Percentiles rank a stretch among this genome's conserved stretches.
Evolutionary conservation across 345 rosid genomes (phyloP).

Genomic region (Bruguiera parviflora): DNA sequence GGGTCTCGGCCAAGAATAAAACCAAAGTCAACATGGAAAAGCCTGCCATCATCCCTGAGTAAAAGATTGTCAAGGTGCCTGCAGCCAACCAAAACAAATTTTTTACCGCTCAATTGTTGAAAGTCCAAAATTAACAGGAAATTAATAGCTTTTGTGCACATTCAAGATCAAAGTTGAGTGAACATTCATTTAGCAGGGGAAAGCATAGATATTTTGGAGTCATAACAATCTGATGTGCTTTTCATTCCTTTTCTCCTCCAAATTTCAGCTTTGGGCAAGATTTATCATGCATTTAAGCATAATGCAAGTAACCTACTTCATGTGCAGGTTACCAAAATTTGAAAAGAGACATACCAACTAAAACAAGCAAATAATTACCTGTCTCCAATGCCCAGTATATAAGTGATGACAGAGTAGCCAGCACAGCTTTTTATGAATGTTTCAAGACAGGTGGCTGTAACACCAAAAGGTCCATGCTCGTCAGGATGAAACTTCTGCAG

Average conservation of each 20-base stretch:
- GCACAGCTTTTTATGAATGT: constrained; percentile 99
- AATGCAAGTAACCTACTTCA: too few relatives aligned
- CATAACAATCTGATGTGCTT: too few relatives aligned
- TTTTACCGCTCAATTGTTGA: constrained; percentile 7
- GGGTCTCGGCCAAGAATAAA: constrained; percentile 98
- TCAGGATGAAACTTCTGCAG: constrained; percentile 96
- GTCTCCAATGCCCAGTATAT: constrained; percentile 97
- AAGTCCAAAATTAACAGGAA: too few relatives aligned
- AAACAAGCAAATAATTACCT: constrained; percentile 43
- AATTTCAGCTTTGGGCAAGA: too few relatives aligned
- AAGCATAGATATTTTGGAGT: too few relatives aligned
- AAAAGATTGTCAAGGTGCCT: constrained; percentile 98
- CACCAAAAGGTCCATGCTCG: constrained; percentile 93
- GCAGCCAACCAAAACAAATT: constrained; percentile 18
- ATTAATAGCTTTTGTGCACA: too few relatives aligned
- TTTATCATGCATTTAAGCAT: too few relatives aligned
- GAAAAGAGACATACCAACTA: not conserved
- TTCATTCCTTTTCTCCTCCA: too few relatives aligned
- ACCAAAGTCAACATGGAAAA: constrained; percentile 97
- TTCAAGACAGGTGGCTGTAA: constrained; percentile 90
- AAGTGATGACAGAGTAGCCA: constrained; percentile 95
- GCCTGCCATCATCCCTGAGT: constrained; percentile 90
- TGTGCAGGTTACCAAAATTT: too few relatives aligned
- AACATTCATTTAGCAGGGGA: too few relatives aligned
- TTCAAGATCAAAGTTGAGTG: too few relatives aligned